Evolutionary conservation across 164 flowering plant species (phyloP).

Genomic region (Vitis rupestris): DNA sequence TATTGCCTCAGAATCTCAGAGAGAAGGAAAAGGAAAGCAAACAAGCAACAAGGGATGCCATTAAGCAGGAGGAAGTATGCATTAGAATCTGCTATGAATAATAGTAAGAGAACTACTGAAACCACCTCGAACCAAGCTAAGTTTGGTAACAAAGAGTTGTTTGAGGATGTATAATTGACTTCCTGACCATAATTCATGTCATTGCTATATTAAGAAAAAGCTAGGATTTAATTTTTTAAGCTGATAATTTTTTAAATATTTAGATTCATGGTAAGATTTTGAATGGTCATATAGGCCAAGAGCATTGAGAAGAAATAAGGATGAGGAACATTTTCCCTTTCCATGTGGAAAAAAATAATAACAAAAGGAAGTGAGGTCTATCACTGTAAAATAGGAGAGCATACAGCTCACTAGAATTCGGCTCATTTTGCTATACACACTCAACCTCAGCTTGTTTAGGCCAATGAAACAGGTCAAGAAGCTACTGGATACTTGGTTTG

Average conservation of each 20-base stretch:
- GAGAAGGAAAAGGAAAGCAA: too few species aligned
- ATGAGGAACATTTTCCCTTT: background rate
- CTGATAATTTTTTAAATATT: too few species aligned
- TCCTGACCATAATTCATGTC: background rate
- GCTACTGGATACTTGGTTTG: too few species aligned
- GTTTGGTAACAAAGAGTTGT: background rate
- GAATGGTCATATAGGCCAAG: background rate
- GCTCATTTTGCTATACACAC: too few species aligned
- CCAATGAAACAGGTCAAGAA: too few species aligned
- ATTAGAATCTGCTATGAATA: background rate
- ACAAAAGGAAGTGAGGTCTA: background rate
- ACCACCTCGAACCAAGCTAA: background rate
- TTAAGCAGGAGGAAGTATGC: too few species aligned
- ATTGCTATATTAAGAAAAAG: too few species aligned
- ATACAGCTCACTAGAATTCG: background rate
- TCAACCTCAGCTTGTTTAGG: too few species aligned
- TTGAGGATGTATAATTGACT: background rate
- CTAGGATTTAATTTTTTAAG: too few species aligned
- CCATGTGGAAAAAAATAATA: too few species aligned
- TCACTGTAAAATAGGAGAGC: background rate
- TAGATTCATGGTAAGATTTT: background rate
- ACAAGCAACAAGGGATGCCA: too few species aligned
- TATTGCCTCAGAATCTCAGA: too few species aligned
- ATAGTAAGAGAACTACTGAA: background rate
- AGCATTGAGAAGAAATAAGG: background rate